Percentiles rank a stretch among this genome's conserved stretches.
These are phyloP conservation scores for Suhomyces coccinellae DNA, from an alignment of 1,139 yeast species.

Conservation along the genomic window DNA sequence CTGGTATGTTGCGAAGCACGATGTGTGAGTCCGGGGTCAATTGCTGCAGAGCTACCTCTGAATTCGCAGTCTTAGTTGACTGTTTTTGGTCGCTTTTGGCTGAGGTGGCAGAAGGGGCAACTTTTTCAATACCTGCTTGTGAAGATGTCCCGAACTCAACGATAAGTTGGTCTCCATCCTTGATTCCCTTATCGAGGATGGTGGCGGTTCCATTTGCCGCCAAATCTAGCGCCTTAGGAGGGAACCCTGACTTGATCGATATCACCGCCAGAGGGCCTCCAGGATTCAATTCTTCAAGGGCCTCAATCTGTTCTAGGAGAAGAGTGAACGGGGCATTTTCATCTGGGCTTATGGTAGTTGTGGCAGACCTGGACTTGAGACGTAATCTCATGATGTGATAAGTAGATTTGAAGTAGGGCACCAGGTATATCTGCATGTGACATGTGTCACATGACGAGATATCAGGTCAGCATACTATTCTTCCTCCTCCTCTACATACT, in stretches of 20 bases:
- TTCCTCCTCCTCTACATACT: no score
- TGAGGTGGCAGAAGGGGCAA: not conserved
- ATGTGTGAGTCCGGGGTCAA: conserved; percentile 17
- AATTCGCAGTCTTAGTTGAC: not conserved
- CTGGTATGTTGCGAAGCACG: conserved; percentile 63
- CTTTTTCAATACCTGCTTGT: not conserved
- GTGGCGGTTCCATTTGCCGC: conserved; percentile 24
- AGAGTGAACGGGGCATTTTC: conserved; percentile 14
- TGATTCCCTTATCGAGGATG: conserved; percentile 33
- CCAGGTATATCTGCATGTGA: no score
- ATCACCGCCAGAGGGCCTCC: conserved; percentile 13
- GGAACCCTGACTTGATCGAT: conserved; percentile 56
- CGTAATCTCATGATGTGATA: conserved; percentile 24
- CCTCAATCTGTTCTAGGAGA: conserved; percentile 21
- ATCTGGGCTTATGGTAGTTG: conserved; percentile 19
- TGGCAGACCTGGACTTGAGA: conserved; percentile 23
- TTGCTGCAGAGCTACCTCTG: not conserved
- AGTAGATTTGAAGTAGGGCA: not conserved
- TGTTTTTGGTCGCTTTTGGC: not conserved
- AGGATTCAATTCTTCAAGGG: conserved; percentile 17
- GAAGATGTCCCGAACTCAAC: conserved; percentile 24
- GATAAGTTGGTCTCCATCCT: conserved; percentile 59
- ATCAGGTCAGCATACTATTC: no score
- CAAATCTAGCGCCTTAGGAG: conserved; percentile 51
- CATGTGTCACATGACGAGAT: no score